phyloP scores from a whole-genome alignment of 2,329 filamentous ascomycete genomes.

The Pseudopithomyces maydicus region DNA sequence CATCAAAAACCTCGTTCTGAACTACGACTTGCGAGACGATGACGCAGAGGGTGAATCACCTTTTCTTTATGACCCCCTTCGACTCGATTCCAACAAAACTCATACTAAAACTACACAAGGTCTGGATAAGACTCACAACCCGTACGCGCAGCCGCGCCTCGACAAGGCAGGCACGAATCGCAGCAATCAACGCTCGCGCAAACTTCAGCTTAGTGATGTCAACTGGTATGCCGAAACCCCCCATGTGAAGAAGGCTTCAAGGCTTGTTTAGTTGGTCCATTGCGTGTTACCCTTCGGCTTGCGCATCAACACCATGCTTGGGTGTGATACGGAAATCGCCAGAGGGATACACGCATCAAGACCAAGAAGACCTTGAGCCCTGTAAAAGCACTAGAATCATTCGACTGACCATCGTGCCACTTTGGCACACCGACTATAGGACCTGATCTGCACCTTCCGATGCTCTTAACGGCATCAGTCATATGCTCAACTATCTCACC shows the following conservation, averaged over 20 bases:
- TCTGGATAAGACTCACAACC: conserved; percentile 48
- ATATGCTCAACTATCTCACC: background rate
- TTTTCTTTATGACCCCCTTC: conserved; percentile 46
- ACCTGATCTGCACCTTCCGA: conserved; percentile 30
- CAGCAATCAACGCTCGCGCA: conserved; percentile 80
- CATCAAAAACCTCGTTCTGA: conserved; percentile 96
- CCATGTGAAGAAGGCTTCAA: background rate
- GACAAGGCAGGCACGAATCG: conserved; percentile 68
- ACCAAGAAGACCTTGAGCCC: background rate
- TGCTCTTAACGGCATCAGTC: conserved; percentile 31
- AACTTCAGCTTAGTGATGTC: conserved; percentile 93
- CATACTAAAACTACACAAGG: conserved; percentile 43
- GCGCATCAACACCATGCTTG: conserved; percentile 9
- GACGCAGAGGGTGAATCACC: conserved; percentile 72
- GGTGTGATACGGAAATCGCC: conserved; percentile 1
- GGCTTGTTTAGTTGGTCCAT: background rate
- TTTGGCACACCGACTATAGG: conserved; percentile 32
- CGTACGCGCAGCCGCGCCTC: conserved; percentile 51
- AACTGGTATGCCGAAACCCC: conserved; percentile 75
- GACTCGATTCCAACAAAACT: conserved; percentile 57
- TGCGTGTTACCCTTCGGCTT: background rate
- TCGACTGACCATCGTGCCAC: conserved; percentile 34
- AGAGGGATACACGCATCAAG: background rate
- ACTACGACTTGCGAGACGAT: conserved; percentile 88
- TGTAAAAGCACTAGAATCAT: conserved; percentile 9